Evolutionary conservation across 805 yeast species (phyloP).

Genomic region (Schwanniomyces polymorphus): DNA sequence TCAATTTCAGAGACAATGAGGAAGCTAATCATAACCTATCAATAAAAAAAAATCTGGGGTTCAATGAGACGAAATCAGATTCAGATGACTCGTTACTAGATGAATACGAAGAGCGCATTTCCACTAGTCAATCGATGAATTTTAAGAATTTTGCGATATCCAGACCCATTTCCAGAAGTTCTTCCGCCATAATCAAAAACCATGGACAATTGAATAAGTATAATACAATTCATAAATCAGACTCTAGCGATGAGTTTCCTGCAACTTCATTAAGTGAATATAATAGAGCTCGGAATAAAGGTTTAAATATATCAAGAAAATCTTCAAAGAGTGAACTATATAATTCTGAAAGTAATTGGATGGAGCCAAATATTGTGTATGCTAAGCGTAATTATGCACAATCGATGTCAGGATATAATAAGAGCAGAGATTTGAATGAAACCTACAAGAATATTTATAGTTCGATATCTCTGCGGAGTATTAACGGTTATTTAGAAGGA

Average conservation of each 20-base stretch:
- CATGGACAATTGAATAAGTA: neutral
- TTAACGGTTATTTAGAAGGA: slow-evolving; percentile 11
- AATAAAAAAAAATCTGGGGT: neutral
- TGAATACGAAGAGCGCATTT: slow-evolving; percentile 44
- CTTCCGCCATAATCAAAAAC: slow-evolving; percentile 7
- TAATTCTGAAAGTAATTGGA: slow-evolving; percentile 49
- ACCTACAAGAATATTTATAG: slow-evolving; percentile 36
- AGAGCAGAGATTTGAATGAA: slow-evolving; percentile 21
- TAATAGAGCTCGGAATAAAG: slow-evolving; percentile 21
- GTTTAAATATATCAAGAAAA: slow-evolving; percentile 22
- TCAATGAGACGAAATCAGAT: slow-evolving; percentile 14
- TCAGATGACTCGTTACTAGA: slow-evolving; percentile 43
- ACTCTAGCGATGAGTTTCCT: slow-evolving; percentile 24
- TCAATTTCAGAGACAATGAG: neutral
- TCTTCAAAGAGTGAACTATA: slow-evolving; percentile 44
- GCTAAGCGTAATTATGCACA: slow-evolving; percentile 24
- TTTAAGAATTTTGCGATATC: slow-evolving; percentile 27
- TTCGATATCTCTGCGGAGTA: slow-evolving; percentile 34
- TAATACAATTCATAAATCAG: neutral
- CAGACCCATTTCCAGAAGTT: slow-evolving; percentile 21
- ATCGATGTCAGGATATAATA: slow-evolving; percentile 17
- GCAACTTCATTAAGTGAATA: slow-evolving; percentile 37
- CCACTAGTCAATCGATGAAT: slow-evolving; percentile 23
- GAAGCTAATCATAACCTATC: neutral
- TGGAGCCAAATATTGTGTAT: slow-evolving; percentile 39